Evolutionary conservation across 2,329 filamentous ascomycete genomes (phyloP).

Genomic region (Hypoxylon sp.): DNA sequence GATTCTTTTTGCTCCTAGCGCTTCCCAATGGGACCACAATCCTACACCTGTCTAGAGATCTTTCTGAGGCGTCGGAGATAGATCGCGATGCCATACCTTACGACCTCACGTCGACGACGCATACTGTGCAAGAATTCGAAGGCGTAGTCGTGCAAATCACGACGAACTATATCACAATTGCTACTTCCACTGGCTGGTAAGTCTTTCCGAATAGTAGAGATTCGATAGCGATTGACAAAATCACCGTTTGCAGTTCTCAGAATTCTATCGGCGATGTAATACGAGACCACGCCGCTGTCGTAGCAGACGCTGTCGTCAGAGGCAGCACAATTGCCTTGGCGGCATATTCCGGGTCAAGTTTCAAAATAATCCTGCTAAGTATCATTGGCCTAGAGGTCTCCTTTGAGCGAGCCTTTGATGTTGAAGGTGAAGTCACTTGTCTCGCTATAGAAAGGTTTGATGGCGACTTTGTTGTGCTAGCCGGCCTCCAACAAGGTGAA

Average conservation of each 20-base stretch:
- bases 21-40: slow-evolving; percentile 65
- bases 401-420: slow-evolving; percentile 53
- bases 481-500: slow-evolving; percentile 45
- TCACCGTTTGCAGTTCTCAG: slow-evolving; percentile 50
- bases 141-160: slow-evolving; percentile 69
- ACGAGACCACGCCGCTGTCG: slow-evolving; percentile 48
- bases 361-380: slow-evolving; percentile 59
- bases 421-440: slow-evolving; percentile 66
- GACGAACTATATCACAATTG: slow-evolving; percentile 61
- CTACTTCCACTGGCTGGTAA: slow-evolving; percentile 58
- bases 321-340: slow-evolving; percentile 61
- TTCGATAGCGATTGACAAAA: slow-evolving; percentile 26
- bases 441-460: slow-evolving; percentile 52
- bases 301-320: slow-evolving; percentile 62
- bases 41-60: slow-evolving; percentile 65
- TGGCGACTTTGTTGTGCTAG: slow-evolving; percentile 42
- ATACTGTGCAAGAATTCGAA: slow-evolving; percentile 59
- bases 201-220: slow-evolving; percentile 36
- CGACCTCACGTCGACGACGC: slow-evolving; percentile 68
- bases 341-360: slow-evolving; percentile 56
- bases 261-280: slow-evolving; percentile 55
- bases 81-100: slow-evolving; percentile 61
- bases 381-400: slow-evolving; percentile 56
- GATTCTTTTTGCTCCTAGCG: slow-evolving; percentile 63
- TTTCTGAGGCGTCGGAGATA: slow-evolving; percentile 62